Base-by-base conservation (phyloP, 2,329 filamentous ascomycete species). In the Periconia sp. region DNA sequence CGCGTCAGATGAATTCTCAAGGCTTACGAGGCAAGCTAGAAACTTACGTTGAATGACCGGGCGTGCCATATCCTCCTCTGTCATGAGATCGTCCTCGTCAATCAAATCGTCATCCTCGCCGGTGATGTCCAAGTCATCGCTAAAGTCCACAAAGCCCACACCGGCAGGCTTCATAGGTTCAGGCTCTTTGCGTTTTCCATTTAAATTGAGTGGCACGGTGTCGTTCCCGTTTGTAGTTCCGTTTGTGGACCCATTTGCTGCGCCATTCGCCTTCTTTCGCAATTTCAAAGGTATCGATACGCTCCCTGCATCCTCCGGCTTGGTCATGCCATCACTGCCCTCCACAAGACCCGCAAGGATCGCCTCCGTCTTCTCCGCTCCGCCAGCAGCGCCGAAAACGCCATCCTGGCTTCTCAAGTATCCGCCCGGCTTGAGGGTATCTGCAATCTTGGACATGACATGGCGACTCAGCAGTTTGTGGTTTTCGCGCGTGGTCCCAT, bases 1-100 rank as follows among this genome's bases (percentile, higher is more conserved):
- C 35, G 41, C 58, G 56, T 55, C 37, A 64, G 56, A 51, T 49
- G 23, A 30, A 5, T 30, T 13, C 14, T 8, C 10, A 17, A 20
- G 14, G 23, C 8, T 27, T 27, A 3, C 27, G 18, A 19, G 30
- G 23, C 13, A 18, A 17, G 10, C 19, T 8, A 44, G 13, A 43
- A 9, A 85, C 89, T 75, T 80, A 96, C 92, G 92, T 63, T 91
- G 87, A 60, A 88, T 85, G 51, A 96, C 83, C 19, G 90, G 89
- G 63, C 86, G 82, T 62, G 85, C 85, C 63, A 94, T 80, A 69
- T 99, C 93, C 57, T 91, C 90, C 66, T 92, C 92, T 2, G 88
- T 91, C 63, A 99, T 79, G 31, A 99, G 80, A 10, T 86, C 87
- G 66, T 97, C 89, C 73, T 97, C 94, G 69, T 97, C 92, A 62